Evolutionary conservation across 2,329 filamentous ascomycete species (phyloP).

Genomic region (Xylaria sp.): DNA sequence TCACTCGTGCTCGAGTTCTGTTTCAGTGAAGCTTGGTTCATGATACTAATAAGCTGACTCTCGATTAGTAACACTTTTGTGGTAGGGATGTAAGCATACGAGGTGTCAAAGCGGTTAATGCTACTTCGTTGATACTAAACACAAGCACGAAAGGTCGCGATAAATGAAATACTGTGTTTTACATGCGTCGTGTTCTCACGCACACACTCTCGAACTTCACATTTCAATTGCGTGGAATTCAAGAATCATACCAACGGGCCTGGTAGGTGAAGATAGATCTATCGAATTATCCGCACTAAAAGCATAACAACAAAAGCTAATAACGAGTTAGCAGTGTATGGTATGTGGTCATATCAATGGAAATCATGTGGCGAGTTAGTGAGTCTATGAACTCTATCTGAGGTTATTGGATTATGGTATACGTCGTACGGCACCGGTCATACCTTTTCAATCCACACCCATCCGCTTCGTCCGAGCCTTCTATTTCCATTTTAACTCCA

Average conservation of each 20-base stretch:
- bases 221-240: neutral
- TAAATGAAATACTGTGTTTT: too few relatives aligned
- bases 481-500: too few relatives aligned
- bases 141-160: too few relatives aligned
- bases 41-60: neutral
- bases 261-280: neutral
- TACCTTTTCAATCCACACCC: neutral
- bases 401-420: neutral
- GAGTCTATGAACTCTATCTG: neutral
- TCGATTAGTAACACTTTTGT: neutral
- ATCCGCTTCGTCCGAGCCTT: neutral
- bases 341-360: too few relatives aligned
- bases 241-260: neutral
- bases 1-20: neutral
- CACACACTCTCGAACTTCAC: neutral
- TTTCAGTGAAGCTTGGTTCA: neutral
- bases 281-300: neutral
- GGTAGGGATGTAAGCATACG: neutral
- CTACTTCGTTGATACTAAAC: neutral
- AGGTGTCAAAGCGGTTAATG: neutral
- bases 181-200: neutral
- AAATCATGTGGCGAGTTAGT: too few relatives aligned
- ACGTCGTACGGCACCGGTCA: neutral
- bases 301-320: neutral
- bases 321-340: neutral